Evolutionary conservation across 78 protist species (phyloP), one percentile per base, ranked within the genome.

Genomic region (Bodo saltans): DNA sequence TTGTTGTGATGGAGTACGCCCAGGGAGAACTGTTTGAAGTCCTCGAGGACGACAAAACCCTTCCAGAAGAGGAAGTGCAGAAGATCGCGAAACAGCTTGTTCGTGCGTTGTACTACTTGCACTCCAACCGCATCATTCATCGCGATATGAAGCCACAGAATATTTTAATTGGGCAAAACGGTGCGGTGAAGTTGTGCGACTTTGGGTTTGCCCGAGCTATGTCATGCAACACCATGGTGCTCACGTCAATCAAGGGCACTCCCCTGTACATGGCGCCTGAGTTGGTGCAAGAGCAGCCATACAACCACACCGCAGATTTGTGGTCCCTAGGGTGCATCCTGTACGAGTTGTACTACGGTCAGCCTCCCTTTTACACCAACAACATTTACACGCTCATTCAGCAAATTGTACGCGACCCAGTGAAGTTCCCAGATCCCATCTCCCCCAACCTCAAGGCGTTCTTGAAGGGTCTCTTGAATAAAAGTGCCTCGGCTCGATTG

Each of bases 261-360:
- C 98, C 98, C 29, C 84, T 95, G 71, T 95, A 95, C 86, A 93
- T 93, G 95, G 93, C 96, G 8, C 97, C 97, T 8, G 97, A 95
- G 72, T 87, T 95, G 25, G 94, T 95, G 33, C 88, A 90, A 37
- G 94, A 91, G 84, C 86, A 78, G 84, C 97, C 97, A 2, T 95
- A 95, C 91, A 88, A 95, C 88, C 89, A 93, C 72, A 84, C 88
- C 3, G 93, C 90, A 27, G 98, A 95, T 86, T 88, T 95, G 27
- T 95, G 98, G 98, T 90, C 95, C n/a, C 92, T 93, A 21, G 96
- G 96, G 8, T 87, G 91, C 35, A 93, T 95, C 17, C 70, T 95
- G 25, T 95, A 93, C 88, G 95, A 95, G 74, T 76, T 94, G 28
- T 87, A 75, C 32, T 86, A 39, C 8, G 98, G 98, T 3, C 40